These are phyloP conservation scores for Suillus subalutaceus DNA, from an alignment of 768 basidiomycete species.

Conservation along the genomic window DNA sequence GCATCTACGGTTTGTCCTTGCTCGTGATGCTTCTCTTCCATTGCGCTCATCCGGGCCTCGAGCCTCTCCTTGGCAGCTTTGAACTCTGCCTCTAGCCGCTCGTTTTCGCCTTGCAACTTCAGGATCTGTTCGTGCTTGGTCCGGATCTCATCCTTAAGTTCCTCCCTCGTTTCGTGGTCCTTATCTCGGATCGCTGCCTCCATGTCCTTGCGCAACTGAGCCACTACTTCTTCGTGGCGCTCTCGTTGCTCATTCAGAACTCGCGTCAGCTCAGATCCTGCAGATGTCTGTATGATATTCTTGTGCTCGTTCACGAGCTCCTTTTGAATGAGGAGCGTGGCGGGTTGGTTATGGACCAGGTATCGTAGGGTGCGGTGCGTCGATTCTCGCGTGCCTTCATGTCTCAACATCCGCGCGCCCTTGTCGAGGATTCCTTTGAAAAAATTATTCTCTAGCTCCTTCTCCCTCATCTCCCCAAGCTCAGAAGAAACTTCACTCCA, in stretches of 20 bases:
- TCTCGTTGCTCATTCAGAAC: slow-evolving; percentile 45
- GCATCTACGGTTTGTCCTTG: neutral
- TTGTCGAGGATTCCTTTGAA: slow-evolving; percentile 46
- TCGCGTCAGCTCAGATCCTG: slow-evolving; percentile 47
- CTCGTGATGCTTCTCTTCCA: slow-evolving; percentile 9
- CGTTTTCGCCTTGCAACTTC: slow-evolving; percentile 2
- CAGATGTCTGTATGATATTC: slow-evolving; percentile 45
- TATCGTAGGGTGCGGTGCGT: slow-evolving; percentile 42
- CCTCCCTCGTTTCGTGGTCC: slow-evolving; percentile 42
- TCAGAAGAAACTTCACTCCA: slow-evolving; percentile 38
- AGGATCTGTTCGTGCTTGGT: slow-evolving; percentile 8
- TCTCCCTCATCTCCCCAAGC: slow-evolving; percentile 38
- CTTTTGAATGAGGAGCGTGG: slow-evolving; percentile 46
- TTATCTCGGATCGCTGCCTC: slow-evolving; percentile 40
- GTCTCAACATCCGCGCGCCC: slow-evolving; percentile 41
- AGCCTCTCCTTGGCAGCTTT: slow-evolving; percentile 8
- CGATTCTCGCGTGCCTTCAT: slow-evolving; percentile 38
- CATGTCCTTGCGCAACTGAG: slow-evolving; percentile 44
- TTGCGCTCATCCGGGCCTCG: slow-evolving; percentile 1
- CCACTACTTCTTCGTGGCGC: slow-evolving; percentile 43
- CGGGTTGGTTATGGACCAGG: slow-evolving; percentile 38
- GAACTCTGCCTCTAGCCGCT: slow-evolving; percentile 8
- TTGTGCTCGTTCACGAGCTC: slow-evolving; percentile 44
- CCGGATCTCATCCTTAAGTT: slow-evolving; percentile 36
- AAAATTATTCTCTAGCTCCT: slow-evolving; percentile 41